Evolutionary conservation across 148 eudicot species (phyloP).

Genomic region (Talinum fruticosum): DNA sequence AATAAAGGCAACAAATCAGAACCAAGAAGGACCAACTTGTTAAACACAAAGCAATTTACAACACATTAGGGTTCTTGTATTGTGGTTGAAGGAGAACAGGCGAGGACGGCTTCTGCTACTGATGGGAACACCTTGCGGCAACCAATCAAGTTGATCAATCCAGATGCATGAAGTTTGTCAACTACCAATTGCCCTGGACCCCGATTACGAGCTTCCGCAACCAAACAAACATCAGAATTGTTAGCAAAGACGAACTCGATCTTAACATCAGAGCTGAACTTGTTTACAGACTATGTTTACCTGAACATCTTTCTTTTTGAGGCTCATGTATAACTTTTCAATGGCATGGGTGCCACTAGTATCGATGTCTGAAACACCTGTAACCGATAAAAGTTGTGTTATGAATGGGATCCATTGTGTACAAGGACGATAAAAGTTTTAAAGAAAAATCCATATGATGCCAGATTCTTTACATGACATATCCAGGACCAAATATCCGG

Average conservation of each 20-base stretch:
- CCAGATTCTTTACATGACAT: conserved; percentile 10
- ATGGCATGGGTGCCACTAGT: conserved; percentile 17
- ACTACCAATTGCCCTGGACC: conserved; percentile 2
- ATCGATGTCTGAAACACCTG: conserved; percentile 16
- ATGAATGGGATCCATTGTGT: not conserved
- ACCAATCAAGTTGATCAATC: conserved; percentile 6
- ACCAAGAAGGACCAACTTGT: not conserved
- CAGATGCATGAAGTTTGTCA: conserved; percentile 8
- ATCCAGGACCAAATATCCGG: conserved; percentile 10
- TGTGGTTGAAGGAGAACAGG: not conserved
- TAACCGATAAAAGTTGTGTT: not conserved
- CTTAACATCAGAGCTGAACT: not conserved
- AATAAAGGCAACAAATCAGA: not conserved
- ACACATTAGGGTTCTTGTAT: not conserved
- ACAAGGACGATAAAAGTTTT: not conserved
- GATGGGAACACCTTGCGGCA: not conserved
- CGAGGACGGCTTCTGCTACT: conserved; percentile 5
- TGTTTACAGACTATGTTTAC: not conserved
- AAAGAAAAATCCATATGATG: not conserved
- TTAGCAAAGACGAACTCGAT: not conserved
- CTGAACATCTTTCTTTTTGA: conserved; percentile 5
- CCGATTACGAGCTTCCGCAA: not conserved
- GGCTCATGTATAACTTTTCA: conserved; percentile 3
- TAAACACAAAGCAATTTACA: not conserved
- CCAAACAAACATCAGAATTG: not conserved